These are phyloP conservation scores for Williopsis jadinii DNA, from an alignment of 1,139 yeast genomes.

Conservation along the genomic window DNA sequence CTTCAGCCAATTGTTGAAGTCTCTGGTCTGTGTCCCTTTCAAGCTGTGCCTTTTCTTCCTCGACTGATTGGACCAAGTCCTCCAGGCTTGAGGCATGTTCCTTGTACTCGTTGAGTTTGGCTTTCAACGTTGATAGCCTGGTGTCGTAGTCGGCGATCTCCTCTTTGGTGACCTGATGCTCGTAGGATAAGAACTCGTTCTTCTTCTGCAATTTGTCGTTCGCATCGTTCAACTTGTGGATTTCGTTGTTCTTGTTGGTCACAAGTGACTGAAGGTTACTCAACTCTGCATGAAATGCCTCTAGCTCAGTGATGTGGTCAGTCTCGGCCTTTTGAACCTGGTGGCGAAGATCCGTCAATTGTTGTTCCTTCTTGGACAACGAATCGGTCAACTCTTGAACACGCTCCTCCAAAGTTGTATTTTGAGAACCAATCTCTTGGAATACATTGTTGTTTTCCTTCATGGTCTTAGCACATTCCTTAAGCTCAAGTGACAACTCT, in stretches of 20 bases:
- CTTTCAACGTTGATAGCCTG: slow-evolving; percentile 15
- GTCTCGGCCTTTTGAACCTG: slow-evolving; percentile 25
- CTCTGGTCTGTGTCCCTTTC: slow-evolving; percentile 43
- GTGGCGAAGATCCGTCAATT: slow-evolving; percentile 20
- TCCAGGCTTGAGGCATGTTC: slow-evolving; percentile 9
- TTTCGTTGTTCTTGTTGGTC: slow-evolving; percentile 22
- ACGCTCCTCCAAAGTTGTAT: slow-evolving; percentile 6
- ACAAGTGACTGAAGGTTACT: slow-evolving; percentile 25
- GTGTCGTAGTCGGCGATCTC: slow-evolving; percentile 15
- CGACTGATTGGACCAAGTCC: slow-evolving; percentile 2
- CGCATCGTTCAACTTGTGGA: slow-evolving; percentile 21
- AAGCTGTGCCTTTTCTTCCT: slow-evolving; percentile 18
- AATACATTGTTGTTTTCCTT: slow-evolving; percentile 1
- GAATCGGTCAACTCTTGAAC: slow-evolving; percentile 15
- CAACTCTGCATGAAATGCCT: slow-evolving; percentile 28
- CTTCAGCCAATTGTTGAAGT: slow-evolving; percentile 54
- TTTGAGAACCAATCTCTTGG: slow-evolving; percentile 8
- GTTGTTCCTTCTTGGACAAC: slow-evolving; percentile 22
- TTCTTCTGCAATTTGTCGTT: slow-evolving; percentile 18
- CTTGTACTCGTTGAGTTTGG: slow-evolving; percentile 23
- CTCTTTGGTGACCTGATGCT: slow-evolving; percentile 23
- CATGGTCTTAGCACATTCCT: not conserved
- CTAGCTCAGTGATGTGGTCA: slow-evolving; percentile 30
- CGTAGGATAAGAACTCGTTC: slow-evolving; percentile 17
- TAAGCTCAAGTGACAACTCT: slow-evolving; percentile 18